Percentiles rank a stretch among this genome's conserved stretches.
Evolutionary conservation across 768 basidiomycete genomes (phyloP).

Genomic region (Naganishia antarctica): DNA sequence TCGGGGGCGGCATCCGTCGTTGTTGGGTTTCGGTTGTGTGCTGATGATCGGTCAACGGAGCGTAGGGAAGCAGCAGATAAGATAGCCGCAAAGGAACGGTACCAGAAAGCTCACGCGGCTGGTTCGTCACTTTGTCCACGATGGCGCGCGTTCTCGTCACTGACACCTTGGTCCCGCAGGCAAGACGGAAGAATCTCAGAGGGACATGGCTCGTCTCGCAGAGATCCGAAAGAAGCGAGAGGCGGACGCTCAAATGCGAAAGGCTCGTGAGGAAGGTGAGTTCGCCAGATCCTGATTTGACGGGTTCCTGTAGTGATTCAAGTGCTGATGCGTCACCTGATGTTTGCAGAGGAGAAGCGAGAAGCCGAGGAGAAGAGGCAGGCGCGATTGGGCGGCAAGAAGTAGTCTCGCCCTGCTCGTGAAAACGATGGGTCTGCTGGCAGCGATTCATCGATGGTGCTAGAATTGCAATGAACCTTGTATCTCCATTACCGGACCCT

Average conservation of each 20-base stretch:
- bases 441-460: no score
- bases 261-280: slow-evolving; percentile 21
- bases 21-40: neutral
- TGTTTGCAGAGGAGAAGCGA: slow-evolving; percentile 11
- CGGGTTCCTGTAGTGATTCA: no score
- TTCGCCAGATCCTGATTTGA: neutral
- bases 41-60: neutral
- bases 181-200: slow-evolving; percentile 84
- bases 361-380: slow-evolving; percentile 27
- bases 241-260: slow-evolving; percentile 64
- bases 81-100: slow-evolving; percentile 76
- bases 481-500: no score
- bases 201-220: slow-evolving; percentile 76
- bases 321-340: neutral
- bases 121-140: neutral
- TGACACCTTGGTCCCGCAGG: no score
- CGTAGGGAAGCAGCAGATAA: slow-evolving; percentile 85
- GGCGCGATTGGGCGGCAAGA: slow-evolving; percentile 19
- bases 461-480: no score
- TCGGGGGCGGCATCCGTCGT: neutral
- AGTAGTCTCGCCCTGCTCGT: neutral
- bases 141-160: slow-evolving; percentile 58
- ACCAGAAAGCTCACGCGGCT: slow-evolving; percentile 69
- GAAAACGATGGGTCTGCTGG: no score
- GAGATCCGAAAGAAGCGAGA: slow-evolving; percentile 85